Evolutionary conservation across 768 basidiomycete species (phyloP).

Genomic region (Ramaria sp.): DNA sequence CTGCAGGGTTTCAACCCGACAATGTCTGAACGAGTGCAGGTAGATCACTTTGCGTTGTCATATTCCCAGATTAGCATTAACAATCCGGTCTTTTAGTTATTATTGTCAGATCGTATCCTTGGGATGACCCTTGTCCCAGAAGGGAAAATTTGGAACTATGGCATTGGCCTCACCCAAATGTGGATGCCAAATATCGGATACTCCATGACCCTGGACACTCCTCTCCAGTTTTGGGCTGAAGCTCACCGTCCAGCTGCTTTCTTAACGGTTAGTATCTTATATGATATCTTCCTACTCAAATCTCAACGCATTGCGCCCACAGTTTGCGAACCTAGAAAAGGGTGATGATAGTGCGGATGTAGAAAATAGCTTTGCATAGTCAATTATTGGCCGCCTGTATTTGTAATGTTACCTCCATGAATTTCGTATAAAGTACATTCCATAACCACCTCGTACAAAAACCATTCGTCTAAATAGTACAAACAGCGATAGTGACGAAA

Average conservation of each 20-base stretch:
- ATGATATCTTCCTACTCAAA: not conserved
- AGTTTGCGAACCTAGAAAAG: constrained; percentile 86
- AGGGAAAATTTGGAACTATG: constrained; percentile 96
- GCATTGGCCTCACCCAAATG: constrained; percentile 83
- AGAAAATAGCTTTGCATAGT: constrained; percentile 81
- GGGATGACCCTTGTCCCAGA: constrained; percentile 94
- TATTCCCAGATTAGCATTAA: not conserved
- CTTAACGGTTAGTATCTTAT: constrained; percentile 54
- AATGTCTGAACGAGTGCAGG: constrained; percentile 91
- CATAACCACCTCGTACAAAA: not conserved
- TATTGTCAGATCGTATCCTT: constrained; percentile 90
- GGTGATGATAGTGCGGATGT: constrained; percentile 93
- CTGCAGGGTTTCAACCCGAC: constrained; percentile 88
- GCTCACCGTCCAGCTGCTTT: constrained; percentile 92
- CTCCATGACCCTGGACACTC: constrained; percentile 83
- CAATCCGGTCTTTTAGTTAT: constrained; percentile 31
- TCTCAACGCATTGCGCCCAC: constrained; percentile 11
- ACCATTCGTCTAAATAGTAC: not conserved
- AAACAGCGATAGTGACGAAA: not conserved
- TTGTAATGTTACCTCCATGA: not conserved
- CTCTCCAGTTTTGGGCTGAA: constrained; percentile 91
- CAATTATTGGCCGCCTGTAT: not conserved
- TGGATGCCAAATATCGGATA: constrained; percentile 80
- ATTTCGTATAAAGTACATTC: not conserved
- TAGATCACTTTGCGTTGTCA: not conserved